These are phyloP conservation scores for Euphrasia confusa DNA, from an alignment of 257 asterid species.

Conservation along the genomic window DNA sequence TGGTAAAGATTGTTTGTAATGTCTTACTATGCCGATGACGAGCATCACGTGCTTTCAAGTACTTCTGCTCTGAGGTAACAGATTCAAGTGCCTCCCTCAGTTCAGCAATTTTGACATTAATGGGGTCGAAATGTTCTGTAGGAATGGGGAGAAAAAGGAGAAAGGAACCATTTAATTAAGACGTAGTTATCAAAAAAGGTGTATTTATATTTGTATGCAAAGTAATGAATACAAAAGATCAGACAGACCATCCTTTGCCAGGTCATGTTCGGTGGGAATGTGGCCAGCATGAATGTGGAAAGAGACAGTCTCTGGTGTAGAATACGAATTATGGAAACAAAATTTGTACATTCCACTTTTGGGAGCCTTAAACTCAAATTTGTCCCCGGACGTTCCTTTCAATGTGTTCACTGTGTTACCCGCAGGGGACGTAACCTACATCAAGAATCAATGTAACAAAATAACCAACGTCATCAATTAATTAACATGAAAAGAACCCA, in stretches of 20 bases:
- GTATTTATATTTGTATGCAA: neutral
- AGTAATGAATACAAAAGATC: constrained; percentile 10
- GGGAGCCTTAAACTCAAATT: constrained; percentile 93
- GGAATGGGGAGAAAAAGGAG: neutral
- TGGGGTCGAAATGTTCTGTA: constrained; percentile 85
- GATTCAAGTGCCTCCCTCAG: constrained; percentile 95
- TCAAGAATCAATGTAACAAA: constrained; percentile 21
- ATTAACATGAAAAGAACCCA: neutral
- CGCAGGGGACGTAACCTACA: constrained; percentile 80
- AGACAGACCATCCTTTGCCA: constrained; percentile 90
- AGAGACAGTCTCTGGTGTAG: constrained; percentile 92
- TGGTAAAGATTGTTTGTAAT: neutral
- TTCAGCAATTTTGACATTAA: constrained; percentile 93
- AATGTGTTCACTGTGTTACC: constrained; percentile 57
- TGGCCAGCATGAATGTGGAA: constrained; percentile 93
- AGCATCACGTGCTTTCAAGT: constrained; percentile 85
- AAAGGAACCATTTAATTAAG: constrained; percentile 7
- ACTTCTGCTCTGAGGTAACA: constrained; percentile 86
- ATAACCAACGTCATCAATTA: constrained; percentile 11
- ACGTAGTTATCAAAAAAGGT: neutral
- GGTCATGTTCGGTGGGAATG: constrained; percentile 86
- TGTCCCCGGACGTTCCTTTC: constrained; percentile 92
- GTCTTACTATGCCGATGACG: constrained; percentile 94
- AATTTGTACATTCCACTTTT: constrained; percentile 95
- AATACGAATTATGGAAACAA: constrained; percentile 85